Evolutionary conservation across 1,139 yeast genomes (phyloP), one percentile per base, ranked within the genome.

Genomic region (Zygotorulaspora mrakii): DNA sequence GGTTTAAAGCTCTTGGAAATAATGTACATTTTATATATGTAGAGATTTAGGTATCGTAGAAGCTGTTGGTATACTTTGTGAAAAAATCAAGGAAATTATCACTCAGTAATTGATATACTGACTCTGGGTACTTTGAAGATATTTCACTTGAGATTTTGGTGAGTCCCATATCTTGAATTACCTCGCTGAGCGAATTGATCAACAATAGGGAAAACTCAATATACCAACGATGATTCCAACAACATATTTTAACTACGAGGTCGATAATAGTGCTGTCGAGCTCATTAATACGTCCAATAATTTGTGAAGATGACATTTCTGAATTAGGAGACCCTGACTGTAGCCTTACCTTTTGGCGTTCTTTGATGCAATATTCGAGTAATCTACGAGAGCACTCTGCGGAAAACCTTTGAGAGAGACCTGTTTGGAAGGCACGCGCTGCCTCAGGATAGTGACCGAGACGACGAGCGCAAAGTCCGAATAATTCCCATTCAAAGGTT

Each of bases 171-270:
- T 80, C 82, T 20, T 78, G 77, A 21, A 86, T 80, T 46, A 86
- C 69, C 40, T 72, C 76, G 29, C 77, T 68, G 42, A 88, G 65
- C 1, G 78, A 69, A 23, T 67, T 63, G 14, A 81, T 61, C 42
- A 87, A 69, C 34, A 71, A 69, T 18, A 94, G 86, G 7, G 94
- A 81, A 55, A 88, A 89, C 52, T 89, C 96, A 49, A 80, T 76
- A 65, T 91, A 94, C 98, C 98, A 94, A 59, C 98, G 78, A 64
- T 88, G 97, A 59, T 88, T 85, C 96, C 97, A 91, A 14, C 94
- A 95, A 25, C 83, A 69, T 43, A 91, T 68, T 54, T 82, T 83
- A 35, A 88, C 86, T 45, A 81, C 68, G 29, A 84, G 68, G 47
- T 83, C 91, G 50, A 88, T 69, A 14, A 85, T 77, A 48, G 73